phyloP scores from a whole-genome alignment of 1,284 basidiomycete genomes.

The Hemileia vastatrix region DNA sequence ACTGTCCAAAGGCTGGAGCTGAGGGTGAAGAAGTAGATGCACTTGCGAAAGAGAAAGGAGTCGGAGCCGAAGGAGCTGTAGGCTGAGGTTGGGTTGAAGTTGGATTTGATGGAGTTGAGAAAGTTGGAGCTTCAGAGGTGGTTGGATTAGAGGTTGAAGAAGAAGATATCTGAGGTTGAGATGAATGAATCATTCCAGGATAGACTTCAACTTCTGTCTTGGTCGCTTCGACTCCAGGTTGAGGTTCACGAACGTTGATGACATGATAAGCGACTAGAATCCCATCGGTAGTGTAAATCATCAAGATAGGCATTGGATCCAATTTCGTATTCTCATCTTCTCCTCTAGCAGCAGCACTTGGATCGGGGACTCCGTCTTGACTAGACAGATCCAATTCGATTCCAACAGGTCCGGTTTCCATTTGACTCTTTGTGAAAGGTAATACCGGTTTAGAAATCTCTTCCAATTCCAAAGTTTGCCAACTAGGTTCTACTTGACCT shows the following conservation, averaged over 20 bases:
- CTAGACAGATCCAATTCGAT: constrained; percentile 50
- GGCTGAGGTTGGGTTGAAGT: constrained; percentile 18
- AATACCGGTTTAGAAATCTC: constrained; percentile 49
- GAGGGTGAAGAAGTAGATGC: constrained; percentile 10
- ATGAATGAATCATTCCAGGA: constrained; percentile 44
- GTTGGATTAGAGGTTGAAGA: neutral
- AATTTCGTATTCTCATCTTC: constrained; percentile 47
- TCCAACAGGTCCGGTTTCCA: constrained; percentile 49
- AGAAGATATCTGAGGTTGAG: neutral
- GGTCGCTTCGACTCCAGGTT: neutral
- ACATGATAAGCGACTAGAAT: constrained; percentile 50
- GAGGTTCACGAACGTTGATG: constrained; percentile 41
- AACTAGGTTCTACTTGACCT: constrained; percentile 36
- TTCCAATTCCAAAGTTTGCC: constrained; percentile 49
- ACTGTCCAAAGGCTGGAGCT: constrained; percentile 29
- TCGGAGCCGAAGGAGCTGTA: neutral
- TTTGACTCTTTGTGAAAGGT: constrained; percentile 45
- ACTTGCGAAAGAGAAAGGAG: no score
- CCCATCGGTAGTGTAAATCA: constrained; percentile 50
- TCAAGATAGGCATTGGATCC: constrained; percentile 47
- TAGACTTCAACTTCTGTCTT: constrained; percentile 45
- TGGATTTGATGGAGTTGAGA: neutral
- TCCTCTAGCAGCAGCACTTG: constrained; percentile 47
- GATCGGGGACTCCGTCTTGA: no score
- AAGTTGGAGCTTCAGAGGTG: constrained; percentile 19